Evolutionary conservation across 2,329 filamentous ascomycete genomes (phyloP).

Genomic region (Pseudocercospora fijiensis): DNA sequence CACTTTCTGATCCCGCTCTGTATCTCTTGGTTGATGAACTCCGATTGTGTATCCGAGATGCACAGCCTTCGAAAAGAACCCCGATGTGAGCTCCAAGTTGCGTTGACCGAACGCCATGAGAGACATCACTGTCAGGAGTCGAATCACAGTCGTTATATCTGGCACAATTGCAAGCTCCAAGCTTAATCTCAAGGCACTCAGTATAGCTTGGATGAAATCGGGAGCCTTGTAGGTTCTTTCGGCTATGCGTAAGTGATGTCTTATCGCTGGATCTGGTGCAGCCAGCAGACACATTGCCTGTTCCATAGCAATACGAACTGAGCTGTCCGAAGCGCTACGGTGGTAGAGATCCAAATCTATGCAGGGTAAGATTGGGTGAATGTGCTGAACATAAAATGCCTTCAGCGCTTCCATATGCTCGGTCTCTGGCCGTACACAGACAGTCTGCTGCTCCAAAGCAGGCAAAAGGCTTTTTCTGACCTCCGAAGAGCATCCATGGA

Average conservation of each 20-base stretch:
- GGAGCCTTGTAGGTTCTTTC: neutral
- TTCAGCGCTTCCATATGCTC: constrained; percentile 13
- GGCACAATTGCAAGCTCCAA: constrained; percentile 13
- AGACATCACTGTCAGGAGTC: constrained; percentile 12
- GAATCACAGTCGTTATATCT: constrained; percentile 11
- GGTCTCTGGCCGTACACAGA: neutral
- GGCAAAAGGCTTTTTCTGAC: neutral
- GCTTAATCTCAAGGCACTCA: constrained; percentile 13
- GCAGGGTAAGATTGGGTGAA: constrained; percentile 14
- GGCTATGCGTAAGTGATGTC: constrained; percentile 3
- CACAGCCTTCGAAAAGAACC: constrained; percentile 17
- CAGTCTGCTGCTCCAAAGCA: neutral
- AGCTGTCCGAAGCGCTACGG: neutral
- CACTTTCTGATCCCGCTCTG: constrained; percentile 7
- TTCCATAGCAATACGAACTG: constrained; percentile 6
- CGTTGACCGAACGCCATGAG: constrained; percentile 13
- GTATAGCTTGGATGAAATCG: constrained; percentile 11
- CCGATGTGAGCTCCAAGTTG: constrained; percentile 15
- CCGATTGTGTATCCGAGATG: constrained; percentile 17
- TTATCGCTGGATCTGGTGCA: constrained; percentile 1
- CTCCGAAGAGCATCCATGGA: neutral
- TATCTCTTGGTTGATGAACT: constrained; percentile 17
- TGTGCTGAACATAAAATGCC: constrained; percentile 12
- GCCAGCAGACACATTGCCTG: constrained; percentile 13
- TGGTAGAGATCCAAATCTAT: constrained; percentile 5